Evolutionary conservation across 352 stramenopile species (phyloP).

Genomic region (Phytophthora colocasiae): DNA sequence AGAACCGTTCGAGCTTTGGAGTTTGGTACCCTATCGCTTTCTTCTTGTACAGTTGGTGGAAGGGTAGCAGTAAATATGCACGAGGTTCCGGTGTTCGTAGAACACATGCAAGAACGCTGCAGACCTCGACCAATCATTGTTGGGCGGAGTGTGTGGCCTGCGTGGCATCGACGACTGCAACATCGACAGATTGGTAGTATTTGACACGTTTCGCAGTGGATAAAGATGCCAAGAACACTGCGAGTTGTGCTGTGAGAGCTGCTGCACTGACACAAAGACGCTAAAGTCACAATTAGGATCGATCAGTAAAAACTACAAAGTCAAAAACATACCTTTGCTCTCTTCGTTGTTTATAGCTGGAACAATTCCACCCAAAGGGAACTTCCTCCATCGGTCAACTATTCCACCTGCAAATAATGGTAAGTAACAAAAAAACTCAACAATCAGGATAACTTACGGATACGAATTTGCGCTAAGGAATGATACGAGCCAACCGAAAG

Average conservation of each 20-base stretch:
- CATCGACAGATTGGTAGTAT: constrained; percentile 53
- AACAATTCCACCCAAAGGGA: constrained; percentile 45
- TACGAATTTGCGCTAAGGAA: constrained; percentile 61
- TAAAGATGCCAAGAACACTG: constrained; percentile 47
- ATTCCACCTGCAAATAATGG: constrained; percentile 25
- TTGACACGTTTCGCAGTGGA: constrained; percentile 57
- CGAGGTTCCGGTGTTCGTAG: background rate
- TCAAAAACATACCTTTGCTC: constrained; percentile 9
- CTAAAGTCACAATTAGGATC: constrained; percentile 9
- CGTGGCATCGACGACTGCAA: constrained; percentile 65
- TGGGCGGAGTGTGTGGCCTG: constrained; percentile 37
- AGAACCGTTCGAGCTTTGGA: background rate
- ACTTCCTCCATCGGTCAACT: constrained; percentile 75
- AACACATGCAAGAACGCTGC: constrained; percentile 18
- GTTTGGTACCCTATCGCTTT: background rate
- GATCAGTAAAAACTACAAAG: background rate
- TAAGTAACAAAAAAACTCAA: background rate
- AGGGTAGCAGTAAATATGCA: constrained; percentile 22
- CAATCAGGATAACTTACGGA: constrained; percentile 27
- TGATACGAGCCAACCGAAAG: constrained; percentile 67
- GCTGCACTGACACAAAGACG: constrained; percentile 41
- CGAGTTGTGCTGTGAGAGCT: constrained; percentile 39
- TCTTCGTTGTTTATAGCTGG: constrained; percentile 27
- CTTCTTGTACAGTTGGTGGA: constrained; percentile 18
- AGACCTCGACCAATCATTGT: constrained; percentile 18